Evolutionary conservation across 2,329 filamentous ascomycete species (phyloP), one percentile per base, ranked within the genome.

Genomic region (Furcasterigmium sp.): DNA sequence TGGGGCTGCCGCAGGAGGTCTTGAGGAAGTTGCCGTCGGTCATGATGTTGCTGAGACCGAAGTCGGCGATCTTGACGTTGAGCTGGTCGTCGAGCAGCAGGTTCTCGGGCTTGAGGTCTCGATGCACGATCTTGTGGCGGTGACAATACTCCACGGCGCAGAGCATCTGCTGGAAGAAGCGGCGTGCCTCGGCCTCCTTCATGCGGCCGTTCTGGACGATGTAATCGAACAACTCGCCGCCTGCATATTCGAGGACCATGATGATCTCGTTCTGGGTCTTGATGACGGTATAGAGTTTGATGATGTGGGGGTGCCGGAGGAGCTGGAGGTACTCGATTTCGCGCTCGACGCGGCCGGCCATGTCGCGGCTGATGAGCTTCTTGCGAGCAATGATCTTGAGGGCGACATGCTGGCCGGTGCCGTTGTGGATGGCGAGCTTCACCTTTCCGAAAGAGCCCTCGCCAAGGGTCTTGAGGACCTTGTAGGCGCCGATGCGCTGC

Each of bases 91-190:
- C 93, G 41, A 98, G 82, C 35, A 98, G 78, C 39, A 98, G 70
- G 61, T 98, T 98, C 72, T 98, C 93, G 9, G 93, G 93, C 65
- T 98, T 98, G 49, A 98, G 70, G 63, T 98, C 93, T 62, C 93
- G 85, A 66, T 98, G 93, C 32, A 97, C 93, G 58, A 98, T 97
- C 71, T 97, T 97, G 73, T 98, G 93, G 49, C 93, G 81, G 68
- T 98, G 93, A 60, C 93, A 98, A 69, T 98, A 98, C 64, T 98
- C 93, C 54, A 98, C 93, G 35, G 93, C 93, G 64, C 93, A 96
- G 42, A 98, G 87, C 68, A 98, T 98, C 67, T 98, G 93, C 67
- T 98, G 93, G 67, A 98, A 98, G 73, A 98, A 96, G 54, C 91
- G 89, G 45, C 93, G 84, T n/a, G 93, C 93, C 62, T 94, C 87